Base-by-base conservation (phyloP, 78 protist genomes). In the Tieghemostelium lacteum region DNA sequence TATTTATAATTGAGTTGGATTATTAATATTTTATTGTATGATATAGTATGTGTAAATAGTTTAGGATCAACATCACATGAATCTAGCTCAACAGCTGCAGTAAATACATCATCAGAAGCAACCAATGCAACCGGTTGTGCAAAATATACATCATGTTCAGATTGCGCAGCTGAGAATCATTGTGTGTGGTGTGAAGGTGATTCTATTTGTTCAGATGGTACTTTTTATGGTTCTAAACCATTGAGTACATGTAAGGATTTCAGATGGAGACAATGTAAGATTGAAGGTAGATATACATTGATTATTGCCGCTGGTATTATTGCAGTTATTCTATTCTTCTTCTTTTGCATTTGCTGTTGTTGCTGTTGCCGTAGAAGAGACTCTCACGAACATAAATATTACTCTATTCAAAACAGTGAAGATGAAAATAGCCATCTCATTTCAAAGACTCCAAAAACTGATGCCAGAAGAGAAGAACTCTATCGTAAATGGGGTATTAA, bases 171-270 rank as follows among this genome's bases (percentile, higher is more conserved):
- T 14, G 72, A 83, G 5, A 67, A 40, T 6, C 78, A 24, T 4
- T 83, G 89, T 42, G 77, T 69, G 12, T 83, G 89, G 89, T 83
- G 89, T 40, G 71, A 63, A 50, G 37, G 70, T 0, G 69, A 24
- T 5, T 26, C 19, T 3, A 29, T 69, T 7, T 83, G 89, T 22
- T 19, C 33, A 33, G 75, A 67, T 22, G 89, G 89, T 83, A 83
- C 78, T 29, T 83, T 83, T 55, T 83, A 83, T 39, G 89, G 89
- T 60, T 69, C 89, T 0, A 83, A 83, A 73, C 89, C 89, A 83
- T 67, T 69, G 26, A 17, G 19, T 10, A 65, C 72, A 2, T 64
- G 88, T 33, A 78, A 67, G 62, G 89, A 83, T 58, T 83, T 83
- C 72, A 28, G 17, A 40, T 83, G 89, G 89, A 83, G 37, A 65